Evolutionary conservation across 345 rosid genomes (phyloP).

Genomic region (Eucalyptus pauciflora): DNA sequence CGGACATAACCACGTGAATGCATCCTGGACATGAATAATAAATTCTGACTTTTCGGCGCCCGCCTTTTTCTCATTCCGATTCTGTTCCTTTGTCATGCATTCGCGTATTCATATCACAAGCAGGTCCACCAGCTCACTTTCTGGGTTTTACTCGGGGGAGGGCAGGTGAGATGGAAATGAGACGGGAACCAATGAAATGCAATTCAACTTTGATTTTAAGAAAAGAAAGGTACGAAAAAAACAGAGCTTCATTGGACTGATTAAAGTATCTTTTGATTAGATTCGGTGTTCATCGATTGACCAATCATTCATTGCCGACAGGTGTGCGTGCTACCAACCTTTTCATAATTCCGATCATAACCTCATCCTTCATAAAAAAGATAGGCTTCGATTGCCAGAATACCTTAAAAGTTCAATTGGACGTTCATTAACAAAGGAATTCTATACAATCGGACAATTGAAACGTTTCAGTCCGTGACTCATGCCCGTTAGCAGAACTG

Average conservation of each 20-base stretch:
- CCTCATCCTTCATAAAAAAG: too few species aligned
- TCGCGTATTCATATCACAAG: neutral
- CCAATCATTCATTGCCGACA: neutral
- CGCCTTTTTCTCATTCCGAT: neutral
- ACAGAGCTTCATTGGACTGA: neutral
- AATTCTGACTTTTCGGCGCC: neutral
- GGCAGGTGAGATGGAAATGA: rapidly evolving
- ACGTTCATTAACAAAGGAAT: too few species aligned
- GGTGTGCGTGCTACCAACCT: neutral
- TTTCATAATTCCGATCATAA: neutral
- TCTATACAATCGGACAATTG: neutral
- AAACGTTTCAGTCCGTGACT: neutral
- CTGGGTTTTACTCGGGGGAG: neutral
- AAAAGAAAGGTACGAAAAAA: neutral
- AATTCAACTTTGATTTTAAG: neutral
- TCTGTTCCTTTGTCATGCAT: neutral
- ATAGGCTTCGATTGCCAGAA: too few species aligned
- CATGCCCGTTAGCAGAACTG: too few species aligned
- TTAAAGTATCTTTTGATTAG: too few species aligned
- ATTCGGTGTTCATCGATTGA: too few species aligned
- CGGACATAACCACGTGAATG: neutral
- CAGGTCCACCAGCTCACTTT: neutral
- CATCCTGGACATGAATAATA: neutral
- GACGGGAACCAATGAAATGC: neutral
- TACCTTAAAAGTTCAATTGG: too few species aligned